A percentile compares a stretch with the other conserved stretches of the same genome.
Evolutionary conservation across 305 asterid genomes (phyloP).

Genomic region (Fraxinus dipetala): DNA sequence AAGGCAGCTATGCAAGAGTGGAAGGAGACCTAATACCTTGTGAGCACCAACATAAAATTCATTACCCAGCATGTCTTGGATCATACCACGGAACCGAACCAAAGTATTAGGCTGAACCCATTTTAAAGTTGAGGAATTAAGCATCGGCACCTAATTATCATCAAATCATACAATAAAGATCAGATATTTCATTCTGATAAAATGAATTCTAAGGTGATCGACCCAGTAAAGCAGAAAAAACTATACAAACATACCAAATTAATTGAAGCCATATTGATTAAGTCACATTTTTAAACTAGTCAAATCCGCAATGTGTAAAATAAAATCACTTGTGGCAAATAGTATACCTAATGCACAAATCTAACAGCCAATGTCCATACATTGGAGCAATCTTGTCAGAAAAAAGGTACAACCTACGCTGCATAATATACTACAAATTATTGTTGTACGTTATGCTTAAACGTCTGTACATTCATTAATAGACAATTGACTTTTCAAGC

Average conservation of each 20-base stretch:
- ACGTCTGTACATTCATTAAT: background rate
- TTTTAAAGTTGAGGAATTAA: slow-evolving; percentile 54
- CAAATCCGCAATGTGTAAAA: background rate
- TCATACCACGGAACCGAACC: slow-evolving; percentile 87
- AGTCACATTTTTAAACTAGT: background rate
- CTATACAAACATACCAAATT: background rate
- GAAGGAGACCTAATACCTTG: slow-evolving; percentile 49
- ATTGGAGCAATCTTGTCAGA: background rate
- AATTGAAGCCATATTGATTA: background rate
- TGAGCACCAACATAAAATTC: slow-evolving; percentile 83
- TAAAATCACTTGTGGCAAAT: background rate
- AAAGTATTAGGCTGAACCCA: slow-evolving; percentile 68
- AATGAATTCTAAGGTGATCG: background rate
- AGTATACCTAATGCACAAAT: background rate
- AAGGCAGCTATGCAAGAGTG: background rate
- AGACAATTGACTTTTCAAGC: background rate
- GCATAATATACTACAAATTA: background rate
- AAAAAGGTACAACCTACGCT: background rate
- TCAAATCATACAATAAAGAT: slow-evolving; percentile 15
- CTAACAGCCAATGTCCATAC: background rate
- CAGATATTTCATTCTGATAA: background rate
- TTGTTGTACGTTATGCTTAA: background rate
- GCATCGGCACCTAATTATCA: slow-evolving; percentile 63
- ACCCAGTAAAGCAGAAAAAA: background rate
- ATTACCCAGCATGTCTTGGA: slow-evolving; percentile 87